Evolutionary conservation across 208 protist species (phyloP).

Genomic region (Trypanosoma brucei): DNA sequence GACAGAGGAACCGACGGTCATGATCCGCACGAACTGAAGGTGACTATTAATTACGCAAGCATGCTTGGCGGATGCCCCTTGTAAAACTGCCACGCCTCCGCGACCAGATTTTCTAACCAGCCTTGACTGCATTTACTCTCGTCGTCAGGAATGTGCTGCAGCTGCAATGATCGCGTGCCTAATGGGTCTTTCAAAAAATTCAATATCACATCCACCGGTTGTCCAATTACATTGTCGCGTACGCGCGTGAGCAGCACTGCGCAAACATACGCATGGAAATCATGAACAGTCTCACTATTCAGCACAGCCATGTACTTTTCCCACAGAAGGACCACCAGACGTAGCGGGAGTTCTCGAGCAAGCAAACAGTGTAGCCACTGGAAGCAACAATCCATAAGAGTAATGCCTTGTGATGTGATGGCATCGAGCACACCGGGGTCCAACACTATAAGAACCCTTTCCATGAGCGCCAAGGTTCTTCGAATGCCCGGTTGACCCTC

Average conservation of each 20-base stretch:
- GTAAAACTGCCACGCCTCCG: constrained; percentile 55
- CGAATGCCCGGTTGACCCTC: constrained; percentile 84
- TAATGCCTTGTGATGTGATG: constrained; percentile 24
- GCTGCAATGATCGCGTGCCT: not conserved
- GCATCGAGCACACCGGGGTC: constrained; percentile 6
- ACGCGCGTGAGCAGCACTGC: constrained; percentile 58
- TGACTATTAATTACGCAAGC: not conserved
- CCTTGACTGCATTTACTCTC: constrained; percentile 11
- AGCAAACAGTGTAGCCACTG: constrained; percentile 92
- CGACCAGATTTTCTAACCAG: constrained; percentile 64
- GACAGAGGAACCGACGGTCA: not conserved
- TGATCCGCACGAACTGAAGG: not conserved
- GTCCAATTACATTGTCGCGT: constrained; percentile 22
- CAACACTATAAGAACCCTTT: constrained; percentile 29
- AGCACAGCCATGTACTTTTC: constrained; percentile 86
- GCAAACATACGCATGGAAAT: constrained; percentile 89
- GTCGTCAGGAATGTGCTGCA: constrained; percentile 3
- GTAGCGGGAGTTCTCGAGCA: constrained; percentile 79
- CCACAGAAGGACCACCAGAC: constrained; percentile 78
- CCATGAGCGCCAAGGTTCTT: constrained; percentile 53
- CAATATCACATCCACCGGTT: constrained; percentile 32
- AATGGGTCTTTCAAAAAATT: constrained; percentile 35
- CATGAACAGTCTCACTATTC: constrained; percentile 31
- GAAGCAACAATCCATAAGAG: constrained; percentile 81
- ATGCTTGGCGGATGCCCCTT: constrained; percentile 17